A percentile compares a stretch with the other conserved stretches of the same genome.
phyloP scores from a whole-genome alignment of 768 basidiomycete genomes.

The Antrodiella citrinella region DNA sequence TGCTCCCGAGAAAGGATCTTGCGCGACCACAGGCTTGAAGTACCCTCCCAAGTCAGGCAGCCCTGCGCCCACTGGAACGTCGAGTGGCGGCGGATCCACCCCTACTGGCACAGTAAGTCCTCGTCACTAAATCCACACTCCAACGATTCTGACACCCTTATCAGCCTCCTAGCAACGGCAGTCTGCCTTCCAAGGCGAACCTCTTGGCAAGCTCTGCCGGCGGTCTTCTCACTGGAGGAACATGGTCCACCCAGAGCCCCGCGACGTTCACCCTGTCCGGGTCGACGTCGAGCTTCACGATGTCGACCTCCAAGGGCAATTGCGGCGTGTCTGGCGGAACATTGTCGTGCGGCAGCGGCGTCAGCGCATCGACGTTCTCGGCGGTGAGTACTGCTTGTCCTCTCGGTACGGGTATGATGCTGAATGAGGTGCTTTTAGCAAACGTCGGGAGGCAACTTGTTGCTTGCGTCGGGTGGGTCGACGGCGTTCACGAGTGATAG shows the following conservation, averaged over 20 bases:
- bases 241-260: conserved; percentile 54
- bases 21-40: conserved; percentile 48
- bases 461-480: conserved; percentile 43
- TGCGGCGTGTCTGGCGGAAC: conserved; percentile 41
- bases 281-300: conserved; percentile 41
- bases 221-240: conserved; percentile 46
- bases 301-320: conserved; percentile 50
- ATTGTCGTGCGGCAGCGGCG: conserved; percentile 46
- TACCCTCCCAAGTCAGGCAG: conserved; percentile 50
- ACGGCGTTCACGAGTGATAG: conserved; percentile 43
- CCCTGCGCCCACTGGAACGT: conserved; percentile 13
- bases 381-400: conserved; percentile 31
- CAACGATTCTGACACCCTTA: no score
- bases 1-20: conserved; percentile 40
- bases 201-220: conserved; percentile 37
- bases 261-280: conserved; percentile 48
- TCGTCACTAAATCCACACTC: no score
- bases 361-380: conserved; percentile 37
- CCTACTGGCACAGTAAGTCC: conserved; percentile 11
- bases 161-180: conserved; percentile 1
- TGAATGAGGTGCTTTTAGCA: conserved; percentile 26
- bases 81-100: conserved; percentile 6
- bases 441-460: conserved; percentile 36
- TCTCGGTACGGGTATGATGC: background rate
- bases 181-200: conserved; percentile 38